Percentiles rank a stretch among this genome's conserved stretches.
These are phyloP conservation scores for Lichtheimia corymbifera DNA, from an alignment of 371 early-diverging fungal genomes.

Conservation along the genomic window DNA sequence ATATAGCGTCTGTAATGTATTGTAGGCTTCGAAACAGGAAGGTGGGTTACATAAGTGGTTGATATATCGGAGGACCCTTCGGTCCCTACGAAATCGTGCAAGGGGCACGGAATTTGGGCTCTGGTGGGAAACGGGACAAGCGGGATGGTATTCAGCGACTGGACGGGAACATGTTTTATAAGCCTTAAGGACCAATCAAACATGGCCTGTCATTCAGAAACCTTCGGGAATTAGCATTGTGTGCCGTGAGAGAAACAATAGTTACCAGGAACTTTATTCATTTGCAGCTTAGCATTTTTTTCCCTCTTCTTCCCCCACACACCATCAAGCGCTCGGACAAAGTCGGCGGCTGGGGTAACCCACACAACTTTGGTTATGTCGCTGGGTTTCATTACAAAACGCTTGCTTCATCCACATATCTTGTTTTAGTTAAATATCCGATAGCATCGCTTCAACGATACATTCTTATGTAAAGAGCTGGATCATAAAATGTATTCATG, in stretches of 20 bases:
- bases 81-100: constrained; percentile 11
- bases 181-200: constrained; percentile 7
- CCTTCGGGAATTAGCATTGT: constrained; percentile 3
- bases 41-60: constrained; percentile 14
- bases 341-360: constrained; percentile 8
- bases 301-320: constrained; percentile 4
- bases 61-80: constrained; percentile 4
- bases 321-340: constrained; percentile 5
- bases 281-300: constrained; percentile 1
- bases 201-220: neutral
- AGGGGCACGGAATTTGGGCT: constrained; percentile 7
- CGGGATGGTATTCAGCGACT: constrained; percentile 6
- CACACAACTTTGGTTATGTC: neutral
- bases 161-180: constrained; percentile 11
- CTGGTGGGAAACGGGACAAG: constrained; percentile 8
- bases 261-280: constrained; percentile 7
- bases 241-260: constrained; percentile 3
- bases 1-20: too few species aligned
- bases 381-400: neutral
- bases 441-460: neutral
- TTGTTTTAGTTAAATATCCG: constrained; percentile 13
- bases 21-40: neutral
- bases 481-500: neutral
- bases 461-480: neutral
- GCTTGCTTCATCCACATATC: neutral